Percentiles rank a stretch among this genome's conserved stretches.
phyloP scores from a whole-genome alignment of 108 stramenopile genomes.

The Cyclotella cryptica region DNA sequence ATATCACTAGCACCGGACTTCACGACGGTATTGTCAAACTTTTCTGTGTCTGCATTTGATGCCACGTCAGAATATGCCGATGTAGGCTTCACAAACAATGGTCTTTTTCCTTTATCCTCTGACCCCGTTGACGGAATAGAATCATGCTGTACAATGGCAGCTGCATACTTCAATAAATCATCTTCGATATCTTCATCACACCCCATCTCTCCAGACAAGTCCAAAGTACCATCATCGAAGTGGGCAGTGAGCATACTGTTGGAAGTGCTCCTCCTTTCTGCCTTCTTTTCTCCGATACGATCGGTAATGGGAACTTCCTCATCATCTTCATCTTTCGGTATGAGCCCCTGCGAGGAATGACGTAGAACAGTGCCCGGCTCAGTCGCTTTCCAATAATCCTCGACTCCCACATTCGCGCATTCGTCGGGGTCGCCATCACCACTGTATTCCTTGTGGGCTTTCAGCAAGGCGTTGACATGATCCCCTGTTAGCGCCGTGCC shows the following conservation, averaged over 20 bases:
- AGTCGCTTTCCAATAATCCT: constrained; percentile 18
- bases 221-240: neutral
- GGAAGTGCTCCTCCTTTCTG: neutral
- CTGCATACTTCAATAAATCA: constrained; percentile 7
- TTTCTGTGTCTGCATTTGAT: constrained; percentile 6
- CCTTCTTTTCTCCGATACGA: neutral
- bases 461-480: constrained; percentile 27
- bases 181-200: neutral
- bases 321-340: constrained; percentile 2
- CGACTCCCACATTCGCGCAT: neutral
- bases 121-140: constrained; percentile 9
- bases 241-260: constrained; percentile 14
- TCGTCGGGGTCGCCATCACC: neutral
- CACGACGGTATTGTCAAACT: neutral
- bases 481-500: constrained; percentile 18
- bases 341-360: neutral
- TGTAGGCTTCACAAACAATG: neutral
- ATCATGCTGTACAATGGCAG: constrained; percentile 2
- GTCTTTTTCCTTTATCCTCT: neutral
- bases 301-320: neutral
- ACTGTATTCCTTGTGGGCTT: constrained; percentile 1
- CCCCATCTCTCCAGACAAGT: neutral
- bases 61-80: neutral
- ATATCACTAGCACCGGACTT: neutral
- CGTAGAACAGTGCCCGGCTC: neutral